Conservation (phyloP, 2,329 filamentous ascomycete genomes). For the Diaporthe destruens region DNA sequence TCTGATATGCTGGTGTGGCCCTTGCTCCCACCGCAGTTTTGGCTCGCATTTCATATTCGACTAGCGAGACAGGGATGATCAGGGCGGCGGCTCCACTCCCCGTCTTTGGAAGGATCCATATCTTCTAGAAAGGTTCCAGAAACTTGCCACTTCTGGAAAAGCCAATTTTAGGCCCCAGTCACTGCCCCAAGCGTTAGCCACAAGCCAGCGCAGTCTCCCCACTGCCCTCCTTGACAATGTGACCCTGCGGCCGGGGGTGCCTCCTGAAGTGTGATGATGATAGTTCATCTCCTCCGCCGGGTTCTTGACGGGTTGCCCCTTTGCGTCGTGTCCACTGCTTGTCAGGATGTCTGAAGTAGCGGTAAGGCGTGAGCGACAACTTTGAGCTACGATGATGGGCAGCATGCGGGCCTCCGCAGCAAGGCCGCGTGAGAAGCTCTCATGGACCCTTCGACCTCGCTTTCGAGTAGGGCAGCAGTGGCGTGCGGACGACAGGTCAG, state of each 20-base stretch:
- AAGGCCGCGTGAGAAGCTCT: background rate
- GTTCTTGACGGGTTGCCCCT: slow-evolving; percentile 31
- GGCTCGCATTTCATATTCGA: slow-evolving; percentile 29
- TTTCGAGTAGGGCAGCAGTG: background rate
- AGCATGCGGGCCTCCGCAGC: slow-evolving; percentile 22
- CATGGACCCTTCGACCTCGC: background rate
- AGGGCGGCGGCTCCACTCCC: slow-evolving; percentile 33
- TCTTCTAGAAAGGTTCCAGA: slow-evolving; percentile 42
- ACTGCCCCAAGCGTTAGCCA: slow-evolving; percentile 37
- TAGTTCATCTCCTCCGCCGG: slow-evolving; percentile 38
- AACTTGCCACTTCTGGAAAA: slow-evolving; percentile 37
- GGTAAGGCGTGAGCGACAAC: slow-evolving; percentile 27
- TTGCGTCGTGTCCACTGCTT: slow-evolving; percentile 34
- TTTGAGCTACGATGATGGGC: background rate
- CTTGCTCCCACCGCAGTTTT: slow-evolving; percentile 36
- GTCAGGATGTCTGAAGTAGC: slow-evolving; percentile 36
- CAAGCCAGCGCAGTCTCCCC: slow-evolving; percentile 37
- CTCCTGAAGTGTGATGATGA: slow-evolving; percentile 33
- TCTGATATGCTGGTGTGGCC: slow-evolving; percentile 33
- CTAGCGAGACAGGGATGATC: slow-evolving; percentile 36
- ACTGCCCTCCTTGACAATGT: slow-evolving; percentile 38
- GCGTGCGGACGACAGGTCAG: slow-evolving; percentile 21
- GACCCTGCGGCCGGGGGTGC: slow-evolving; percentile 34
- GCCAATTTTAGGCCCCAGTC: slow-evolving; percentile 36
- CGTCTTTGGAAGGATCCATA: slow-evolving; percentile 34